Base-by-base conservation (phyloP, 2,329 filamentous ascomycete genomes). In the Penicillium sp. region DNA sequence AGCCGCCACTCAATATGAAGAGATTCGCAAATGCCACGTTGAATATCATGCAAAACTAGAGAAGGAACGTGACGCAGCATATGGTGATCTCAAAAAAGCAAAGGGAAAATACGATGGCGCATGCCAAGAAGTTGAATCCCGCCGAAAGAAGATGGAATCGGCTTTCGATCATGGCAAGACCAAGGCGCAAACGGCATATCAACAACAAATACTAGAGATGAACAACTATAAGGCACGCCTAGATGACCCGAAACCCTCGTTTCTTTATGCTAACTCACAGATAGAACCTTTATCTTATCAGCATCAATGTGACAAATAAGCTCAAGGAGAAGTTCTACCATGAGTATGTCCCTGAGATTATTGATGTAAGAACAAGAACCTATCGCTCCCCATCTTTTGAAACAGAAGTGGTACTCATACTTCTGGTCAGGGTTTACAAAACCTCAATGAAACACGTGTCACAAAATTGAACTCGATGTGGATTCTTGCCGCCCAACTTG, bases 251-350 rank as follows among this genome's bases (percentile, higher is more conserved):
- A 13, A 4, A 10, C 8, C n/a, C 19, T 16, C 18, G 6, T 9
- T 16, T 56, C 23, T 55, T 29, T 7, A 63, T 69, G 50, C 74
- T 70, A 41, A 67, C 6, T 16, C 35, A 30, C 7, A n/a, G 16
- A 13, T 61, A 84, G 80, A 99, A 99, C 72, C 91, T 89, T n/a
- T 99, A 99, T 70, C 78, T 99, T 57, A 96, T 99, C 67, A 84
- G 86, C 57, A 96, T 99, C 77, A 96, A 96, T 70, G 90, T 97
- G 55, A 95, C 92, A 32, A 99, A 99, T 76, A 96, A 94, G 77
- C 87, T 96, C 68, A 99, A 97, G 78, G 91, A 97, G 70, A 90
- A 88, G 69, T 97, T 97, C 78, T 99, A 96, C 69, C 88, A 97
- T 70, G 91, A 97, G 73, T 97, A 97, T 72, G 82, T 99, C 18